Evolutionary conservation across 2,329 filamentous ascomycete species (phyloP), one percentile per base, ranked within the genome.

Genomic region (Pseudocercospora macadamiae): DNA sequence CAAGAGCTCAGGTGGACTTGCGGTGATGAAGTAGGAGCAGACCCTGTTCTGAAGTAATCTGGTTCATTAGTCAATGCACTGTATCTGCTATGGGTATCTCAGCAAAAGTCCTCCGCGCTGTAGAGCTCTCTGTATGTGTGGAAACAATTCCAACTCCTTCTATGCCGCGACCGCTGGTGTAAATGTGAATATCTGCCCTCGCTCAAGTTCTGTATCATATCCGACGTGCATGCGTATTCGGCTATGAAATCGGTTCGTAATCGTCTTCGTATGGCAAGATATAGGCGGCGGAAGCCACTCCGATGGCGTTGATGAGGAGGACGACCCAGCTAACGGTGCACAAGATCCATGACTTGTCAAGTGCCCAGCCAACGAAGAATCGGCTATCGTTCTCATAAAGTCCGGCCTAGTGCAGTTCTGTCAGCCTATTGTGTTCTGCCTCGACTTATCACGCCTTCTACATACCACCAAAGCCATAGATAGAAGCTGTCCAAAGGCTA

Each of bases 401-500:
- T 72, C 91, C 95, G 16, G 90, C 87, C 91, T 96, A n/a, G n/a
- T n/a, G 66, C 37, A 57, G 58, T 16, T 19, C 45, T 45, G 18
- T 59, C 19, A 54, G 23, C 32, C 23, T 47, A 5, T 34, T 55
- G 25, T 45, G 8, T 36, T 19, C 12, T 8, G 5, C 16, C 34
- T 4, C n/a, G 34, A 10, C 12, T n/a, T n/a, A 26, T 8, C 9
- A 14, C 5, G 19, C 5, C 14, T 42, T 19, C 16, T 21, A 70
- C 90, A 73, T 80, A 96, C 91, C 79, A 96, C 89, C 68, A 96
- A 83, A 48, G 86, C 87, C 83, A 96, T 92, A 49, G 86, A 84
- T n/a, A 83, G 84, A 64, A 90, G 85, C 76, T 96, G 86, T 16
- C 90, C 81, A n/a, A 83, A 73, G 1, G 85, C 86, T 19, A 89